Percentiles rank a stretch among this genome's conserved stretches.
Evolutionary conservation across 108 stramenopile genomes (phyloP).

Genomic region (Skeletonema menzelii): DNA sequence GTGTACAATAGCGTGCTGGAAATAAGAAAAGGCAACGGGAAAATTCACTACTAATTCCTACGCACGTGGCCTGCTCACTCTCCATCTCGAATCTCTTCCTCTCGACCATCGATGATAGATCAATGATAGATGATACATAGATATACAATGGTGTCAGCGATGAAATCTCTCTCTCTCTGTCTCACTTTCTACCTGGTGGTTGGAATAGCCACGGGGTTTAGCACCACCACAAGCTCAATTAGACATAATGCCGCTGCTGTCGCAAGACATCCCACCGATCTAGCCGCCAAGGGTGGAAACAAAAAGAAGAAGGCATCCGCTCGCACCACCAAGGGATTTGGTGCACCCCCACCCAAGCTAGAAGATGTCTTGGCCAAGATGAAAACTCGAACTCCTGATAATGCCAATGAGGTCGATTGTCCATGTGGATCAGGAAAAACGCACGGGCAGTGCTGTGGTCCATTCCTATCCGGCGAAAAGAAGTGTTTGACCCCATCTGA

Average conservation of each 20-base stretch:
- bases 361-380: constrained; percentile 54
- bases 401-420: constrained; percentile 50
- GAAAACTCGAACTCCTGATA: constrained; percentile 55
- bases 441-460: constrained; percentile 64
- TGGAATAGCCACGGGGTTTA: not conserved
- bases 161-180: not conserved
- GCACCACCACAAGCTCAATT: not conserved
- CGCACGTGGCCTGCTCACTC: too few species aligned
- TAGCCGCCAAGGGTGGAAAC: not conserved
- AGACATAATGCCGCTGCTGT: not conserved
- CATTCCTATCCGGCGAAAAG: constrained; percentile 41
- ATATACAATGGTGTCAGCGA: not conserved
- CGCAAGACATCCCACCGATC: not conserved
- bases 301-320: constrained; percentile 28
- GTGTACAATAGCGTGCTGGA: too few species aligned
- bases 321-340: constrained; percentile 57
- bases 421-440: constrained; percentile 52
- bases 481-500: constrained; percentile 31
- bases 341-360: constrained; percentile 51
- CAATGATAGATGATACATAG: too few species aligned
- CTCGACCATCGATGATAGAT: too few species aligned
- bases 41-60: too few species aligned
- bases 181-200: not conserved
- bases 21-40: too few species aligned
- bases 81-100: too few species aligned